A percentile compares a stretch with the other conserved stretches of the same genome.
These are phyloP conservation scores for Amphicarpaea edgeworthii DNA, from an alignment of 306 rosid genomes.

Conservation along the genomic window DNA sequence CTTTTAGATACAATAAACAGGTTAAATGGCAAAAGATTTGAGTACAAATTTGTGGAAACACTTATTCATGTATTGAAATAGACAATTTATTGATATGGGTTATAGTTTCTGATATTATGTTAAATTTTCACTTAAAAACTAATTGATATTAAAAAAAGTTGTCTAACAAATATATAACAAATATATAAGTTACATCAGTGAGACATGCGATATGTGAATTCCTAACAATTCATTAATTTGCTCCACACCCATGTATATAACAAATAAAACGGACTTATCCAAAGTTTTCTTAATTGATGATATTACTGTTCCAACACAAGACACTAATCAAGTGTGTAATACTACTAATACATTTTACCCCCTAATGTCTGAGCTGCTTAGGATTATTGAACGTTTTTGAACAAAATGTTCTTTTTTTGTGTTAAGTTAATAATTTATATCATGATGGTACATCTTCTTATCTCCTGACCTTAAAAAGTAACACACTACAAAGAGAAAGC, in stretches of 20 bases:
- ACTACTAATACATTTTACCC: constrained; percentile 28
- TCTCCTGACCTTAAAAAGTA: neutral
- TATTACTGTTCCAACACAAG: constrained; percentile 67
- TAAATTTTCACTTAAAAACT: too few species aligned
- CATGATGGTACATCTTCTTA: neutral
- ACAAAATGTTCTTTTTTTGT: constrained; percentile 13
- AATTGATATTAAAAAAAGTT: too few species aligned
- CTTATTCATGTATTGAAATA: too few species aligned
- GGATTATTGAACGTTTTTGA: constrained; percentile 5
- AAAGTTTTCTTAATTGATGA: constrained; percentile 77
- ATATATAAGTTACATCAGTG: too few species aligned
- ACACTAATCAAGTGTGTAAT: constrained; percentile 84
- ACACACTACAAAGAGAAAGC: neutral
- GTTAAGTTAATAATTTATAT: neutral
- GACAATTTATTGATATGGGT: too few species aligned
- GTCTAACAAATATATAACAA: too few species aligned
- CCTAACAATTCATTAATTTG: too few species aligned
- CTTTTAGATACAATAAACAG: constrained; percentile 56
- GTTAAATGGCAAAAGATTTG: constrained; percentile 82
- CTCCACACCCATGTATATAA: constrained; percentile 78
- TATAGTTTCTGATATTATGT: too few species aligned
- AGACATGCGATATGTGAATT: too few species aligned
- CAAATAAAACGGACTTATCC: constrained; percentile 83
- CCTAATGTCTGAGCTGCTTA: neutral
- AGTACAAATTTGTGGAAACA: constrained; percentile 87